Evolutionary conservation across 768 basidiomycete genomes (phyloP), one percentile per base, ranked within the genome.

Genomic region (Rhizopogon vesiculosus): DNA sequence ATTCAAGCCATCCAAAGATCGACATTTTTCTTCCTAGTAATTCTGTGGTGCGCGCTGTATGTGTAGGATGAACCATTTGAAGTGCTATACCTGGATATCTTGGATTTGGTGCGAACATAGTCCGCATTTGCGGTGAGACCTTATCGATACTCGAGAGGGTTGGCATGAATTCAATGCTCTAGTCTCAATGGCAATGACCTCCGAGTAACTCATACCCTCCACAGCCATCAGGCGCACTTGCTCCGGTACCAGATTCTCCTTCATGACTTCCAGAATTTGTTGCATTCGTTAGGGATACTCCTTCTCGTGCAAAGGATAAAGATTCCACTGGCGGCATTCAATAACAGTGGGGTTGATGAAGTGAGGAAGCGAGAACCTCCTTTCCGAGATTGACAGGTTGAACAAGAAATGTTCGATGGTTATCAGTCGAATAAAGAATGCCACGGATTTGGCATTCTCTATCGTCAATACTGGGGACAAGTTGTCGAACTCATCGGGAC

Each of bases 391-490:
- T 63, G 76, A 78, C 50, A 55, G 79, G 64, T 38, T 69, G 51
- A 61, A 71, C 33, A 62, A 51, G 8, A 65, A 63, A 51, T 66
- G 70, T 51, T 3, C 25, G 18, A 65, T 66, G 56, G 64, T 67
- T 16, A 69, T 65, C 0, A 61, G 59, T 22, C 63, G 72, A 8
- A 49, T 73, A 19, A 59, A 59, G n/a, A 73, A 73, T 35, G 73
- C 68, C 9, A 72, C 63, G 58, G 54, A 56, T 1, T 55, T 72
- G 62, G 84, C 81, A 2, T 86, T 83, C 62, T 79, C 80, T 53
- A 78, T 74, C 13, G 80, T 85, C 41, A 84, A 82, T 59, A 82
- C 84, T 19, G 71, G 69, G n/a, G 84, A 86, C n/a, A 59, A 83
- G 79, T 63, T 72, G 65, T 58, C 73, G 69, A 22, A 83, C 83